phyloP scores from a whole-genome alignment of 768 basidiomycete genomes.

The Amanita phalloides region DNA sequence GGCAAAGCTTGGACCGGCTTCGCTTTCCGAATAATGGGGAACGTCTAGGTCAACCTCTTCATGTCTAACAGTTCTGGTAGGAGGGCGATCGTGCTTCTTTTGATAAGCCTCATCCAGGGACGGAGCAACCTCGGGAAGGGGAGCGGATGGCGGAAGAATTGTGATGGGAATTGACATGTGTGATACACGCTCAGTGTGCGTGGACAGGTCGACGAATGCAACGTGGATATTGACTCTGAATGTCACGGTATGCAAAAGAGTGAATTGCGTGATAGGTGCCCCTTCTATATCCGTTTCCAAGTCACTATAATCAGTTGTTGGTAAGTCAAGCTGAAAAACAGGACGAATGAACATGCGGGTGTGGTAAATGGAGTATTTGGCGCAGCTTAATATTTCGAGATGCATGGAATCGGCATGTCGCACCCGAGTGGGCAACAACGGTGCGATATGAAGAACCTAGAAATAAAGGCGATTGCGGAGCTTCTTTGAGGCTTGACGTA shows the following conservation, averaged over 20 bases:
- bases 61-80: slow-evolving; percentile 53
- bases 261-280: slow-evolving; percentile 68
- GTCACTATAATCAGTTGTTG: slow-evolving; percentile 30
- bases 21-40: slow-evolving; percentile 59
- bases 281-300: slow-evolving; percentile 54
- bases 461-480: slow-evolving; percentile 26
- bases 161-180: slow-evolving; percentile 58
- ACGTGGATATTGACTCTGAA: slow-evolving; percentile 67
- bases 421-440: slow-evolving; percentile 77
- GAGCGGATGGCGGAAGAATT: slow-evolving; percentile 65
- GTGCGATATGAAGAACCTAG: slow-evolving; percentile 34
- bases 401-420: slow-evolving; percentile 84
- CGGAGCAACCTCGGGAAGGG: slow-evolving; percentile 69
- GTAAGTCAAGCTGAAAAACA: slow-evolving; percentile 32
- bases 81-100: slow-evolving; percentile 83
- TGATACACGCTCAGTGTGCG: slow-evolving; percentile 55
- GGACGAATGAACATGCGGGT: slow-evolving; percentile 37
- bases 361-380: slow-evolving; percentile 66
- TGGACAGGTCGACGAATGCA: slow-evolving; percentile 68
- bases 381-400: slow-evolving; percentile 63
- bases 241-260: slow-evolving; percentile 72
- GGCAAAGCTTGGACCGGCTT: slow-evolving; percentile 65
- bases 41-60: slow-evolving; percentile 54
- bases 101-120: slow-evolving; percentile 67
- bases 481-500: slow-evolving; percentile 24